Evolutionary conservation across 805 yeast genomes (phyloP).

Genomic region (Zygosaccharomyces lentus): DNA sequence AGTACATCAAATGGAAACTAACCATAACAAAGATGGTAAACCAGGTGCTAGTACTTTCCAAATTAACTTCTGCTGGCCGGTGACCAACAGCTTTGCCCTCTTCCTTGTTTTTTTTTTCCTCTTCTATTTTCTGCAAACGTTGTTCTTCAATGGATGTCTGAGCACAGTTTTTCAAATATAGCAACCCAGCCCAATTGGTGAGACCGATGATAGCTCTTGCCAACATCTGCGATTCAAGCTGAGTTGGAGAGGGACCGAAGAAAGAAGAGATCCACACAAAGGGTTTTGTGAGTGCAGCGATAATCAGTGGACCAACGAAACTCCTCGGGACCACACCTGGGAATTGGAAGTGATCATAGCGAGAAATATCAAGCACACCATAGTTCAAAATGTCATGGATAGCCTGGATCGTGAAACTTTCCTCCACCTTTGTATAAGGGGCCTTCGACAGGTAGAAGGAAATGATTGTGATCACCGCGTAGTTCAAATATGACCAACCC

Average conservation of each 20-base stretch:
- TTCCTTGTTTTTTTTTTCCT: constrained; percentile 15
- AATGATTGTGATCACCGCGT: constrained; percentile 44
- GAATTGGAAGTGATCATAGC: constrained; percentile 70
- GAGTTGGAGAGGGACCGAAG: constrained; percentile 30
- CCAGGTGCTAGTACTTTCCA: constrained; percentile 46
- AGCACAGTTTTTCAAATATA: constrained; percentile 46
- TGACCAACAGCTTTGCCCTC: constrained; percentile 10
- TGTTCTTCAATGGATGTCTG: constrained; percentile 21
- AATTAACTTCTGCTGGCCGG: constrained; percentile 9
- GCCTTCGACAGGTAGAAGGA: constrained; percentile 50
- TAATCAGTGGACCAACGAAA: constrained; percentile 62
- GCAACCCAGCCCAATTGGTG: constrained; percentile 50
- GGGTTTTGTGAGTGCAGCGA: constrained; percentile 47
- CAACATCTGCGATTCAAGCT: constrained; percentile 48
- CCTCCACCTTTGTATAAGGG: constrained; percentile 91
- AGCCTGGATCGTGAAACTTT: constrained; percentile 88
- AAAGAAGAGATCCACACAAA: constrained; percentile 18
- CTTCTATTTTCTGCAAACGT: constrained; percentile 14
- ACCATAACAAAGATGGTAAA: constrained; percentile 53
- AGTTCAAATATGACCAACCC: constrained; percentile 28
- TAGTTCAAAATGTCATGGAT: constrained; percentile 70
- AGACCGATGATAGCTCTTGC: constrained; percentile 62
- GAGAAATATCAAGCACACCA: constrained; percentile 44
- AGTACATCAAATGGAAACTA: constrained; percentile 78
- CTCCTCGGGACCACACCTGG: constrained; percentile 91